phyloP scores from a whole-genome alignment of 495 filamentous ascomycete species.

The Recurvomyces mirabilis region DNA sequence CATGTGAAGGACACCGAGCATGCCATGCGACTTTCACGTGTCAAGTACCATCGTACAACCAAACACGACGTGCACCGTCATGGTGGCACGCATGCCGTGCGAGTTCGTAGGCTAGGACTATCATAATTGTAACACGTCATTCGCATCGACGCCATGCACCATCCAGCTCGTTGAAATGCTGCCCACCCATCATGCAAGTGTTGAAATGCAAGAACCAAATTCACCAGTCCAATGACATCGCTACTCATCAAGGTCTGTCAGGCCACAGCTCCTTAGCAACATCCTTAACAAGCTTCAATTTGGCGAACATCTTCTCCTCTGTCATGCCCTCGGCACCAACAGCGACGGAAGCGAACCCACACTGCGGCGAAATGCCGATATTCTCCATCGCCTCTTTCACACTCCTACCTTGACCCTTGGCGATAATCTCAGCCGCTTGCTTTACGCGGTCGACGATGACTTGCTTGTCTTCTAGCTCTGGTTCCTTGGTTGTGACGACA shows the following conservation, averaged over 20 bases:
- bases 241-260: constrained; percentile 9
- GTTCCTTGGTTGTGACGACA: constrained; percentile 29
- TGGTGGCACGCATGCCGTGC: too few relatives aligned
- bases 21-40: too few relatives aligned
- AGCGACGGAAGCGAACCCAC: constrained; percentile 29
- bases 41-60: too few relatives aligned
- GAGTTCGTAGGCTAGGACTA: too few relatives aligned
- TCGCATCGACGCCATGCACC: too few relatives aligned
- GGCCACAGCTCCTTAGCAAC: constrained; percentile 32
- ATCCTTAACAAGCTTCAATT: constrained; percentile 30
- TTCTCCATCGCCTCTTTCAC: constrained; percentile 25
- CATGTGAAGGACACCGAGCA: too few relatives aligned
- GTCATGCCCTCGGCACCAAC: constrained; percentile 30
- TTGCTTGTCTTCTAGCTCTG: constrained; percentile 26
- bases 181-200: not conserved
- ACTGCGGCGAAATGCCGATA: constrained; percentile 31
- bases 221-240: too few relatives aligned
- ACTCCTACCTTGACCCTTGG: constrained; percentile 24
- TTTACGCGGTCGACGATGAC: constrained; percentile 26
- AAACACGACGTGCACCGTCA: too few relatives aligned
- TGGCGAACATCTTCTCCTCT: constrained; percentile 33
- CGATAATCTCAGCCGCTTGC: constrained; percentile 29
- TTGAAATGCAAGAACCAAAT: not conserved
- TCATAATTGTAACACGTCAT: too few relatives aligned
- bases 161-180: constrained; percentile 4